Base-by-base conservation (phyloP, 306 rosid species). In the Hippophae tibetana region DNA sequence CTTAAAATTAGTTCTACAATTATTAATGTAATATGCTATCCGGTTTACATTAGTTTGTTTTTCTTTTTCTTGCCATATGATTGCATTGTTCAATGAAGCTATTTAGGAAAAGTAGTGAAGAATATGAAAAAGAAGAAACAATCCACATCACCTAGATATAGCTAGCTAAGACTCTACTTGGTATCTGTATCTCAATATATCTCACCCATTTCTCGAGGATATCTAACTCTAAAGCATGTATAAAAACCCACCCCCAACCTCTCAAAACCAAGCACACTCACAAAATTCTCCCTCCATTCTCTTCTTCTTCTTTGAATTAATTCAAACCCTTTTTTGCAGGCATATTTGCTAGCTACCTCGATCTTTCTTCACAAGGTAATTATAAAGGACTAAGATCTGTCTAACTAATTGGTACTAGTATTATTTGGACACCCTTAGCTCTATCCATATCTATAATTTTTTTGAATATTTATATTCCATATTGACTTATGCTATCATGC, bases 171-270 rank as follows among this genome's bases (percentile, higher is more conserved):
- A 50, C 63, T 63, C 76, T 65, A 45, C 43, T 18, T 57, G 60
- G 58, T 62, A 18, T 18, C 1, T 18, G 23, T 23, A 42, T 68
- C 25, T 51, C 46, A 12, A 3, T 10, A 7, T 50, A 67, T 72
- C n/a, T 48, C 69, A 55, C 79, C 52, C 92, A 62, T 25, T 67
- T 70, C 50, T 75, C 95, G 85, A 89, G 78, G 81, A 2, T 4
- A 31, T 61, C 78, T 40, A 51, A 64, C 3, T 61, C 78, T 40
- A 51, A 64, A 47, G 72, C 73, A 73, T 76, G 85, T 90, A 90
- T 86, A 90, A 76, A 89, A 84, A 57, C 77, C 71, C 62, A 55
- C 75, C 61, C 78, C 65, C 27, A 38, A 72, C 67, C 58, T 31
- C 56, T 38, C 5, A 69, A 43, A 42, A 57, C 74, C 66, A 43